phyloP scores from a whole-genome alignment of 768 basidiomycete genomes.

The Pleurotus salmoneostramineus region DNA sequence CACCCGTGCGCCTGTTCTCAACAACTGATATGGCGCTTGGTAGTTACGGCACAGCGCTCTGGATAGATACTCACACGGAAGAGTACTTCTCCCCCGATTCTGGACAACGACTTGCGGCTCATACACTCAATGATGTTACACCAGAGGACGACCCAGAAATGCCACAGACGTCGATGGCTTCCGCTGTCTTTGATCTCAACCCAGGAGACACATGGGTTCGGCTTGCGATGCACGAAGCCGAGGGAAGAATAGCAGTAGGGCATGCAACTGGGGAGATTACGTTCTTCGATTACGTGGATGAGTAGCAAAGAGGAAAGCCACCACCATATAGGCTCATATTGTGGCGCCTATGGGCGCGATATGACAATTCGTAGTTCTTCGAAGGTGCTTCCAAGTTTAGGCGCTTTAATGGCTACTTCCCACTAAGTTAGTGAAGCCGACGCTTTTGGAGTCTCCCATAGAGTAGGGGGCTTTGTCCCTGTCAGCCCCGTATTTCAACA shows the following conservation, averaged over 20 bases:
- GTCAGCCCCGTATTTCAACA: not conserved
- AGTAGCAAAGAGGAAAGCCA: not conserved
- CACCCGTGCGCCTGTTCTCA: slow-evolving; percentile 56
- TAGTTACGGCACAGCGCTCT: slow-evolving; percentile 56
- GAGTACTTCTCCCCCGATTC: slow-evolving; percentile 39
- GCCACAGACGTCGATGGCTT: slow-evolving; percentile 23
- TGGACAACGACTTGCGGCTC: slow-evolving; percentile 59
- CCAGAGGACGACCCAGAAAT: slow-evolving; percentile 15
- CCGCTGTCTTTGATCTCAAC: slow-evolving; percentile 41
- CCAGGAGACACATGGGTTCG: slow-evolving; percentile 47
- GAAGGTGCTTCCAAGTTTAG: not conserved
- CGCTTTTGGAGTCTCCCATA: not conserved
- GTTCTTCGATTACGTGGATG: slow-evolving; percentile 43
- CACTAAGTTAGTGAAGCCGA: not conserved
- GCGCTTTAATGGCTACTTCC: not conserved
- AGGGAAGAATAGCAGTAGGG: slow-evolving; percentile 43
- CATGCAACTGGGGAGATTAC: slow-evolving; percentile 42
- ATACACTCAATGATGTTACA: slow-evolving; percentile 17
- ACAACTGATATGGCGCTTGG: slow-evolving; percentile 53
- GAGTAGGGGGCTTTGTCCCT: not conserved
- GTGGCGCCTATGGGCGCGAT: not conserved
- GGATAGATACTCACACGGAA: slow-evolving; percentile 63
- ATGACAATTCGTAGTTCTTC: not conserved
- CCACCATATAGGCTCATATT: not conserved
- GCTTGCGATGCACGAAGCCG: slow-evolving; percentile 42